Evolutionary conservation across 345 rosid genomes (phyloP).

Genomic region (Citrus unshiu): DNA sequence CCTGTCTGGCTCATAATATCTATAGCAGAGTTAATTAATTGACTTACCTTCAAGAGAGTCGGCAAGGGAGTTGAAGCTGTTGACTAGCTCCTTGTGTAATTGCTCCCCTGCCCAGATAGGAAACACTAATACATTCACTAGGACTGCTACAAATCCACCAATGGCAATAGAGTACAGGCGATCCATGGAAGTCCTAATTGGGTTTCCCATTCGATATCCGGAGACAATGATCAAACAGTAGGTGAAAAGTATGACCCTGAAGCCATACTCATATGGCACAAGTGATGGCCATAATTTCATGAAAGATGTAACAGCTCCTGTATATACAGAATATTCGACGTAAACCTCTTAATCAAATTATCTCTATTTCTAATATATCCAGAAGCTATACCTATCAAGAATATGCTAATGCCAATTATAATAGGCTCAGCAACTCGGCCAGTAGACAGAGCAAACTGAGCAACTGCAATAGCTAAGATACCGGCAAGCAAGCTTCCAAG

Average conservation of each 20-base stretch:
- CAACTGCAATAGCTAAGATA: conserved; percentile 43
- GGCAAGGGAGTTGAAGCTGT: conserved; percentile 44
- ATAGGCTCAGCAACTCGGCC: conserved; percentile 54
- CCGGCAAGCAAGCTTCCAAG: conserved; percentile 66
- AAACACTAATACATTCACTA: conserved; percentile 55
- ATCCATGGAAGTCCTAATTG: conserved; percentile 56
- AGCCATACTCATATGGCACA: conserved; percentile 62
- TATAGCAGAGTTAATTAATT: too few relatives aligned
- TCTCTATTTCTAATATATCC: neutral
- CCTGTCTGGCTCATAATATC: too few relatives aligned
- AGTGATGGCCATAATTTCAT: conserved; percentile 67
- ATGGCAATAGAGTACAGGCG: conserved; percentile 62
- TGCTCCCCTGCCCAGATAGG: conserved; percentile 70
- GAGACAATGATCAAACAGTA: conserved; percentile 62
- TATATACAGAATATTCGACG: neutral
- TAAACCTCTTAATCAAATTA: neutral
- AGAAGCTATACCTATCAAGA: conserved; percentile 44
- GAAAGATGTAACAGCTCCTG: conserved; percentile 59
- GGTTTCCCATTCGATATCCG: conserved; percentile 61
- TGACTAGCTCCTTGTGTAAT: conserved; percentile 50
- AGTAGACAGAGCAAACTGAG: conserved; percentile 36
- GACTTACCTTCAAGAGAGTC: conserved; percentile 60
- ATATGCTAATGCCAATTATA: conserved; percentile 56
- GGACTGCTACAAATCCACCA: conserved; percentile 59
- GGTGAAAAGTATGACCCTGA: conserved; percentile 58